Conservation (phyloP, 2,329 filamentous ascomycete genomes). For the Aulographum hederae region DNA sequence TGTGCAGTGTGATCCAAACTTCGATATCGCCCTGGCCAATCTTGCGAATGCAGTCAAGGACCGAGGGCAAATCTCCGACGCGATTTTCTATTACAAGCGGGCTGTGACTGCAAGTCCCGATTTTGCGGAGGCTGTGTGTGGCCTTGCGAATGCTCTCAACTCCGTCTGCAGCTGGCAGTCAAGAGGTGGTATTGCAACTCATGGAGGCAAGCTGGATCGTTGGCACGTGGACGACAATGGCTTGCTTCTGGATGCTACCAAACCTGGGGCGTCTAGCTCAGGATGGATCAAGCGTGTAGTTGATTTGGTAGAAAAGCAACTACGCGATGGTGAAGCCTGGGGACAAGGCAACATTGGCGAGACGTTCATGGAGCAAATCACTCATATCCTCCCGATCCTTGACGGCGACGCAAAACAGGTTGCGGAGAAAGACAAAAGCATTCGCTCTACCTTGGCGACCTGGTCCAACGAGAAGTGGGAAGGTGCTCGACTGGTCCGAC, state of each 20-base stretch:
- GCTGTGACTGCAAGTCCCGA: conserved; percentile 85
- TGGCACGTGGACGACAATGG: conserved; percentile 86
- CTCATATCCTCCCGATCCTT: conserved; percentile 26
- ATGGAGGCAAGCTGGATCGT: conserved; percentile 56
- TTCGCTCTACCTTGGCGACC: conserved; percentile 18
- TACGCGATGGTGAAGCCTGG: conserved; percentile 74
- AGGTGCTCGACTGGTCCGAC: conserved; percentile 64
- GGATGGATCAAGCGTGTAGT: conserved; percentile 85
- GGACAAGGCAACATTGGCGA: conserved; percentile 48
- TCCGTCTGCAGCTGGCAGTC: conserved; percentile 92
- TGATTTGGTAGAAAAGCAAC: conserved; percentile 75
- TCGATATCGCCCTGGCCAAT: conserved; percentile 93
- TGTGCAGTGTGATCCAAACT: conserved; percentile 78
- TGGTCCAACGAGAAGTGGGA: conserved; percentile 71
- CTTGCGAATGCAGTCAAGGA: conserved; percentile 96
- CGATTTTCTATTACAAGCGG: conserved; percentile 77
- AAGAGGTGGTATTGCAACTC: conserved; percentile 67
- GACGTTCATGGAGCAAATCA: conserved; percentile 20
- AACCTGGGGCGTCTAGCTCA: conserved; percentile 38
- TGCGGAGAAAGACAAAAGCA: conserved; percentile 16
- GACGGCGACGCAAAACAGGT: conserved; percentile 13
- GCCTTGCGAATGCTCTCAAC: conserved; percentile 83
- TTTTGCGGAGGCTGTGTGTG: conserved; percentile 93
- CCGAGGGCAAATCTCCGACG: conserved; percentile 78
- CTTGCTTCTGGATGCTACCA: conserved; percentile 57